Base-by-base conservation (phyloP, 352 stramenopile species). In the Peronospora farinosa region DNA sequence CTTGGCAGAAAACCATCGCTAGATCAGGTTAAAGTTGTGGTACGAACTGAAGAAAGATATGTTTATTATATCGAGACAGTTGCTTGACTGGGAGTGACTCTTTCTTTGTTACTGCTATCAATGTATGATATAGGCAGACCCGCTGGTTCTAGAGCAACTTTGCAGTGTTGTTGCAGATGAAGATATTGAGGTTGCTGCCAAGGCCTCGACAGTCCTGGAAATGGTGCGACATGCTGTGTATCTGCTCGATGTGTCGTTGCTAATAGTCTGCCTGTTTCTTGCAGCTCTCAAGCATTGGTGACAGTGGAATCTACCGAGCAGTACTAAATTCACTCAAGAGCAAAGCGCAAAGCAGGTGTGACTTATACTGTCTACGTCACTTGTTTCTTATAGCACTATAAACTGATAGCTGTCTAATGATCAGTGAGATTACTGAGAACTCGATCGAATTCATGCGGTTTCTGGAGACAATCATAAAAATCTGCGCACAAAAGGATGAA, bases 371-470 rank as follows among this genome's bases (percentile, higher is more conserved):
- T 9, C 15, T 30, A 36, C 35, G 28, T 23, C 12, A 38, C 9
- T 19, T 48, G 57, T 16, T 9, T 46, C 2, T 1, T 28, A 17
- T 27, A n/a, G 0, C 7, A 33, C 16, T 38, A 6, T n/a, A 13
- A 43, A 32, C 31, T 60, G 35, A 61, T 36, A 9, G 8, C 25
- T 68, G 12, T 27, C 11, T 42, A 11, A 32, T 45, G 25, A 28
- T 12, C 15, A 84, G 72, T 51, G 65, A 65, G 11, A 67, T 75
- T 40, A 50, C 46, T 1, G 39, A 61, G 48, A 88, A 65, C 38
- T 90, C 78, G 3, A 67, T 88, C 12, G 74, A 88, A 45, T 89
- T 74, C 40, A 83, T 92, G 67, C 76, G 83, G 15, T 88, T 84
- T 40, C 53, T 93, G 11, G 83, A 92, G 49, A 69, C 65, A 3